Evolutionary conservation across 164 flowering plant species (phyloP).

Genomic region (Aristolochia contorta): DNA sequence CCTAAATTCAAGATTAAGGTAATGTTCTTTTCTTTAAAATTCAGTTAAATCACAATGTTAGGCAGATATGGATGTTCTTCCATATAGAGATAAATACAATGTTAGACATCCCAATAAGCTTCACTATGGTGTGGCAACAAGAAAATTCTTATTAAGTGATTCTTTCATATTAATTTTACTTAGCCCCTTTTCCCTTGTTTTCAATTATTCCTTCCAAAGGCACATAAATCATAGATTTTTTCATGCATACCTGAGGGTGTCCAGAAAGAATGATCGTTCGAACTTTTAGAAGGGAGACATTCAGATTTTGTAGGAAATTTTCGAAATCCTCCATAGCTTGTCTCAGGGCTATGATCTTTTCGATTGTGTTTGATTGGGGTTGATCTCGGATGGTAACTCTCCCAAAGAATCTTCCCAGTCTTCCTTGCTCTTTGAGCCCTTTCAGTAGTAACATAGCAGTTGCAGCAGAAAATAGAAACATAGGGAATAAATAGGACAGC

Average conservation of each 20-base stretch:
- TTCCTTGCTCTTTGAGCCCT: conserved; percentile 90
- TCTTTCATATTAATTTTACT: too few species aligned
- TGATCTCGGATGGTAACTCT: conserved; percentile 80
- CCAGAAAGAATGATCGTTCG: conserved; percentile 80
- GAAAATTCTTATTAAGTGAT: too few species aligned
- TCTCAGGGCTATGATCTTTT: conserved; percentile 82
- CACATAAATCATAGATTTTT: background rate
- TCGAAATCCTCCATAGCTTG: conserved; percentile 84
- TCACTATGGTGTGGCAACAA: too few species aligned
- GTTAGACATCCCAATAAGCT: too few species aligned
- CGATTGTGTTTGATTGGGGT: conserved; percentile 90
- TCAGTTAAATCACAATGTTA: too few species aligned
- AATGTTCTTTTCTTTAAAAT: too few species aligned
- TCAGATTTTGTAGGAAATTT: conserved; percentile 63
- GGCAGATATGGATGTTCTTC: too few species aligned
- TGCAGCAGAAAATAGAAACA: conserved; percentile 48
- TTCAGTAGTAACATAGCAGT: conserved; percentile 58
- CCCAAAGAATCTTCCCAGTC: conserved; percentile 83
- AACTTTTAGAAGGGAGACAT: conserved; percentile 63
- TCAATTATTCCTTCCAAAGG: too few species aligned
- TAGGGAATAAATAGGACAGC: conserved; percentile 63
- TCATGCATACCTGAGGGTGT: conserved; percentile 76
- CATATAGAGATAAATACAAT: too few species aligned
- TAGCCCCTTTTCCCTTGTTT: too few species aligned
- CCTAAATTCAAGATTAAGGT: too few species aligned